Evolutionary conservation across 345 rosid genomes (phyloP).

Genomic region (Brassica incana): DNA sequence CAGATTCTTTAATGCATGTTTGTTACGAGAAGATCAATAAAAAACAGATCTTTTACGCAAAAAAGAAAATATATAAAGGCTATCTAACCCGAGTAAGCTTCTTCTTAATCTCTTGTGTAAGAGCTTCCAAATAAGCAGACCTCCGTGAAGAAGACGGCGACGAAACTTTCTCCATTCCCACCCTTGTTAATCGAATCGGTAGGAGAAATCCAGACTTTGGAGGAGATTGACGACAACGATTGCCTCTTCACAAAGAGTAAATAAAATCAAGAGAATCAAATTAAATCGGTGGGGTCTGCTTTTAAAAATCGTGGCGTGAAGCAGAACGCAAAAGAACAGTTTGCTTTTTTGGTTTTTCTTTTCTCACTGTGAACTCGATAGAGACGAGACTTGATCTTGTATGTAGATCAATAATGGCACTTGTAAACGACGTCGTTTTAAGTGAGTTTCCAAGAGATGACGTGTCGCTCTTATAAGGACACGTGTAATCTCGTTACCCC

Average conservation of each 20-base stretch:
- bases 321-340: slow-evolving; percentile 13
- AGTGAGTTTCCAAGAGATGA: not conserved
- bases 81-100: slow-evolving; percentile 84
- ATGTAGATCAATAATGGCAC: not conserved
- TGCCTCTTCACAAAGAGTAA: slow-evolving; percentile 3
- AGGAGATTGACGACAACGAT: slow-evolving; percentile 26
- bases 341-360: not conserved
- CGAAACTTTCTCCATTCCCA: slow-evolving; percentile 50
- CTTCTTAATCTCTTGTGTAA: slow-evolving; percentile 60
- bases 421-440: slow-evolving; percentile 9
- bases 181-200: not conserved
- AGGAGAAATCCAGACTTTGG: slow-evolving; percentile 5
- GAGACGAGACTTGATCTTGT: not conserved
- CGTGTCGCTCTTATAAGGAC: not conserved
- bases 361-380: not conserved
- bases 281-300: slow-evolving; percentile 6
- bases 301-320: slow-evolving; percentile 19
- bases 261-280: not conserved
- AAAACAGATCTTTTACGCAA: not conserved
- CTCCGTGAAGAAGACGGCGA: slow-evolving; percentile 4
- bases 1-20: slow-evolving; percentile 19
- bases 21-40: not conserved
- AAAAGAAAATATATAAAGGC: not conserved
- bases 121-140: not conserved
- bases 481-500: slow-evolving; percentile 15